Conservation (phyloP, 805 yeast genomes). For the Lipomyces oligophaga region DNA sequence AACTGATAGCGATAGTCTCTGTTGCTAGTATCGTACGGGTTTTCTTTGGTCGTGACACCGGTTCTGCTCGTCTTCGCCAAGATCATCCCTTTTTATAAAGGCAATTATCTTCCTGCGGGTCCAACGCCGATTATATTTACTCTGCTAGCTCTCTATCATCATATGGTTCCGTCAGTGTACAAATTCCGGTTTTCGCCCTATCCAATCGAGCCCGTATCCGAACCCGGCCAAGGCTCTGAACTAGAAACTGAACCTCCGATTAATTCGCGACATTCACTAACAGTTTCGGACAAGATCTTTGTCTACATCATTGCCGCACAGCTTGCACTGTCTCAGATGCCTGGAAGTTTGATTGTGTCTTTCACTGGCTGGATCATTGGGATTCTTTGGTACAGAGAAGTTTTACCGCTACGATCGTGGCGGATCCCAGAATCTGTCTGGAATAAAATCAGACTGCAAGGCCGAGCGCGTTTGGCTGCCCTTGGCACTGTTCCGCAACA, state of each 20-base stretch:
- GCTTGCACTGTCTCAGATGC: conserved; percentile 36
- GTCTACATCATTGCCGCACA: conserved; percentile 38
- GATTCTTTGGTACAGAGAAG: conserved; percentile 37
- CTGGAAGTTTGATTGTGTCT: conserved; percentile 34
- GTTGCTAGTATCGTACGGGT: conserved; percentile 29
- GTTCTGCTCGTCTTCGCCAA: conserved; percentile 20
- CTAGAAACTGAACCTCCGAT: not conserved
- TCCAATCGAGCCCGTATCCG: not conserved
- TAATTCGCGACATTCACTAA: conserved; percentile 17
- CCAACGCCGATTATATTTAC: conserved; percentile 40
- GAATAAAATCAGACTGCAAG: conserved; percentile 7
- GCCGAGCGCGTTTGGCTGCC: conserved; percentile 10
- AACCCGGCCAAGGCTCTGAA: not conserved
- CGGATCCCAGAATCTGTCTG: conserved; percentile 37
- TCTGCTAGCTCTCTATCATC: conserved; percentile 39
- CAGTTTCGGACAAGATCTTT: conserved; percentile 40
- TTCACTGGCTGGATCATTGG: conserved; percentile 41
- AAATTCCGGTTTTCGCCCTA: conserved; percentile 36
- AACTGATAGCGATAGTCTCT: conserved; percentile 12
- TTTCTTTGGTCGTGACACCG: conserved; percentile 30
- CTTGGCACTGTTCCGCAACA: conserved; percentile 10
- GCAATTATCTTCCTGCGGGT: conserved; percentile 36
- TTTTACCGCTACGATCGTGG: conserved; percentile 43
- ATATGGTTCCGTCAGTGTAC: conserved; percentile 42
- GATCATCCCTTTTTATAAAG: conserved; percentile 22